Conservation (phyloP, 371 early-diverging fungal species). For the Mucor lusitanicus region DNA sequence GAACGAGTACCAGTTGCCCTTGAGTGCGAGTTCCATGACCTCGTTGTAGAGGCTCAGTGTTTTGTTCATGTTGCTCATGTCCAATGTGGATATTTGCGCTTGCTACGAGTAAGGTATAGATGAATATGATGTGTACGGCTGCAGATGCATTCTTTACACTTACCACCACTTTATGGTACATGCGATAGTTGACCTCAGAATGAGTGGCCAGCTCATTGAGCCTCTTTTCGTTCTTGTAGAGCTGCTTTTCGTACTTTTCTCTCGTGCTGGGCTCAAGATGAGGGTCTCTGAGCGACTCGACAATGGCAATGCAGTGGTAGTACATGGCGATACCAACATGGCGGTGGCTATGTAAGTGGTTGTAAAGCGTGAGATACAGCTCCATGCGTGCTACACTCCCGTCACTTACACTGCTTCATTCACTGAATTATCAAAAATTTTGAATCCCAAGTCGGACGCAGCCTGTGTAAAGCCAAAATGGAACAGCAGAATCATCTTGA, state of each 20-base stretch:
- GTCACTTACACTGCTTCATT: constrained; percentile 31
- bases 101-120: constrained; percentile 25
- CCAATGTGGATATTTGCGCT: constrained; percentile 34
- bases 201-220: constrained; percentile 33
- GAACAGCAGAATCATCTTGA: constrained; percentile 44
- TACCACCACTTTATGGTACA: constrained; percentile 45
- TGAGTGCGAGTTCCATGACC: constrained; percentile 28
- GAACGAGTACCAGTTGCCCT: constrained; percentile 35
- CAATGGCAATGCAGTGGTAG: constrained; percentile 40
- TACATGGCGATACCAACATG: constrained; percentile 46
- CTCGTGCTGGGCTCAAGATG: constrained; percentile 18
- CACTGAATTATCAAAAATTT: constrained; percentile 29
- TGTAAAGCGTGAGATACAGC: too few species aligned
- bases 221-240: constrained; percentile 22
- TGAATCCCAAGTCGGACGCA: constrained; percentile 41
- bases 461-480: constrained; percentile 42
- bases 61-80: constrained; percentile 1
- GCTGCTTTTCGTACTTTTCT: constrained; percentile 23
- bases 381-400: background rate
- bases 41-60: constrained; percentile 28
- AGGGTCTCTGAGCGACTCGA: constrained; percentile 31
- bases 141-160: constrained; percentile 1
- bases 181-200: constrained; percentile 37
- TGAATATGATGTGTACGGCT: too few species aligned
- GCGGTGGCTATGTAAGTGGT: constrained; percentile 24